Evolutionary conservation across 1,284 basidiomycete species (phyloP).

Genomic region (Gymnopus androsaceus): DNA sequence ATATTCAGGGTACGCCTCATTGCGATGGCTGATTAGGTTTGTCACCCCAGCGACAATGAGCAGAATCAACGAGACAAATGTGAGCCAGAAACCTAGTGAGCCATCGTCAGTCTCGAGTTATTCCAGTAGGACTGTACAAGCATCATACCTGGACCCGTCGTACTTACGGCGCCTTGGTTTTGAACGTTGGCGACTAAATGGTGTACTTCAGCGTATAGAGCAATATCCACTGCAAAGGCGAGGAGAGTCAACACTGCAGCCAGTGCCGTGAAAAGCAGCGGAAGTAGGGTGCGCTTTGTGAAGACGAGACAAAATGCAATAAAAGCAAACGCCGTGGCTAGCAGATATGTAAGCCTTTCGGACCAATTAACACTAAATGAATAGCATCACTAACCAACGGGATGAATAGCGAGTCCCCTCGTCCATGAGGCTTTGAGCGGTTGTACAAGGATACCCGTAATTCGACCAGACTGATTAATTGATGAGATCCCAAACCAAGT

Average conservation of each 20-base stretch:
- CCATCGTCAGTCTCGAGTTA: slow-evolving; percentile 5
- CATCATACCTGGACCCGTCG: not conserved
- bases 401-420: slow-evolving; percentile 7
- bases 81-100: slow-evolving; percentile 69
- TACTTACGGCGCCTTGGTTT: not conserved
- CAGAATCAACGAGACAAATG: slow-evolving; percentile 63
- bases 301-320: slow-evolving; percentile 8
- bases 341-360: not conserved
- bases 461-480: not conserved
- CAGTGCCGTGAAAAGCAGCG: not conserved
- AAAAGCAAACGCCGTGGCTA: slow-evolving; percentile 4
- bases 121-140: not conserved
- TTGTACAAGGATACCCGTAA: not conserved
- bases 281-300: not conserved
- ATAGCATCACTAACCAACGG: slow-evolving; percentile 5
- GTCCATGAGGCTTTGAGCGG: slow-evolving; percentile 3
- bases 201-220: slow-evolving; percentile 4
- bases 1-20: slow-evolving; percentile 19
- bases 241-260: slow-evolving; percentile 6
- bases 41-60: slow-evolving; percentile 64
- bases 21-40: slow-evolving; percentile 67
- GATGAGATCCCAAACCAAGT: not conserved
- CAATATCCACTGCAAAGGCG: slow-evolving; percentile 6
- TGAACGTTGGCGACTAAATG: not conserved
- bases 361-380: not conserved